phyloP scores from a whole-genome alignment of 75 land plant species.

The Selaginella tamariscina region DNA sequence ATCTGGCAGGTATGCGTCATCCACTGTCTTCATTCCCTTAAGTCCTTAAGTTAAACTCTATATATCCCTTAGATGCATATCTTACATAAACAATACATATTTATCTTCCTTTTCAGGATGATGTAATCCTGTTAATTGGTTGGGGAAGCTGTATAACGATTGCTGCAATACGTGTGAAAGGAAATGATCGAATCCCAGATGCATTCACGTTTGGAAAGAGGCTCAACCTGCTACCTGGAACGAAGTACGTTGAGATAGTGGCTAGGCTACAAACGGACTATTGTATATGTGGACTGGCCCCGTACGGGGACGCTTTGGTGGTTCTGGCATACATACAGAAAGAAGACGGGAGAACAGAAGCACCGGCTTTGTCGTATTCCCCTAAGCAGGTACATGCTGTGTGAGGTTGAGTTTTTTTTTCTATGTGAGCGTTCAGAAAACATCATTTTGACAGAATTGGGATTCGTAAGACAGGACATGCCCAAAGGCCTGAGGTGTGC shows the following conservation, averaged over 20 bases:
- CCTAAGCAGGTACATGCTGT: conserved; percentile 21
- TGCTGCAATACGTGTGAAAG: conserved; percentile 43
- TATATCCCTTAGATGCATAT: too few species aligned
- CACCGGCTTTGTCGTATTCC: conserved; percentile 12
- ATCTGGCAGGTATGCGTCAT: conserved; percentile 82
- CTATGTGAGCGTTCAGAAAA: too few species aligned
- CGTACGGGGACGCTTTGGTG: conserved; percentile 84
- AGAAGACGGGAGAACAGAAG: conserved; percentile 54
- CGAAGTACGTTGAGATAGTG: conserved; percentile 86
- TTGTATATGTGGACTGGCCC: conserved; percentile 81
- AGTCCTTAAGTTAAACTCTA: too few species aligned
- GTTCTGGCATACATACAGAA: conserved; percentile 79
- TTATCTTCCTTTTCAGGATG: conserved; percentile 42
- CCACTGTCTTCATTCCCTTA: neutral
- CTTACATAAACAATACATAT: too few species aligned
- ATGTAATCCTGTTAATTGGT: conserved; percentile 74
- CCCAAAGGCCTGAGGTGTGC: conserved; percentile 91
- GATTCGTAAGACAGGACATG: conserved; percentile 50
- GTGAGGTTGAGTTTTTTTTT: too few species aligned
- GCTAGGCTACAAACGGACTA: conserved; percentile 79
- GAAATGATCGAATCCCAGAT: neutral
- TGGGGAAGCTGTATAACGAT: conserved; percentile 88
- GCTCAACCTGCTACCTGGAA: conserved; percentile 24
- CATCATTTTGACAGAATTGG: conserved; percentile 4
- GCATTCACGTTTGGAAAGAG: neutral